These are phyloP conservation scores for Fusarium decemcellulare DNA, from an alignment of 2,329 filamentous ascomycete species.

Conservation along the genomic window DNA sequence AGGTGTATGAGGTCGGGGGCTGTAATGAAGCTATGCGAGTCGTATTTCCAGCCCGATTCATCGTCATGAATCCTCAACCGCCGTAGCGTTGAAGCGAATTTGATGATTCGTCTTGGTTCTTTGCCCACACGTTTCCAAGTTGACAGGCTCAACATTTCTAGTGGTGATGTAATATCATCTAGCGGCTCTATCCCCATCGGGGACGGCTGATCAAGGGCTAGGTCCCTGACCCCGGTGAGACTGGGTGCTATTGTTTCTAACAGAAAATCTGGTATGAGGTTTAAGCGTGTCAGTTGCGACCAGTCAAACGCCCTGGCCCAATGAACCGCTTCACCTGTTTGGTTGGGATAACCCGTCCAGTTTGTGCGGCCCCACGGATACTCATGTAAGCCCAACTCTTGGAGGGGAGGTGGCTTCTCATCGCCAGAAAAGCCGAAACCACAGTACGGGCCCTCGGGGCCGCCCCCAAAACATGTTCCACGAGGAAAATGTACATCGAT, in stretches of 20 bases:
- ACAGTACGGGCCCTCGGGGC: not conserved
- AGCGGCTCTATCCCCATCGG: not conserved
- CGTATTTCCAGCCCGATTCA: not conserved
- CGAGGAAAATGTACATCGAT: constrained; percentile 8
- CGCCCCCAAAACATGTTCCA: constrained; percentile 1
- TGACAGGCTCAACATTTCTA: not conserved
- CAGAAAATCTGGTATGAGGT: not conserved
- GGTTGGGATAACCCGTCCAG: no score
- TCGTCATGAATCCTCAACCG: not conserved
- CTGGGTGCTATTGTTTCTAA: not conserved
- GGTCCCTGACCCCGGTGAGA: not conserved
- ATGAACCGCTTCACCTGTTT: not conserved
- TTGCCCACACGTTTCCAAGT: not conserved
- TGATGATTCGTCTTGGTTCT: not conserved
- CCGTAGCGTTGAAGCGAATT: not conserved
- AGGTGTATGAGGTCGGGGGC: not conserved
- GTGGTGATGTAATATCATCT: not conserved
- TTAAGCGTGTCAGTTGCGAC: constrained; percentile 3
- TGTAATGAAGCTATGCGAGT: not conserved
- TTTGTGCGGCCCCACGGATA: constrained; percentile 1
- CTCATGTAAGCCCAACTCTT: constrained; percentile 3
- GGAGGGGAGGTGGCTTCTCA: constrained; percentile 11
- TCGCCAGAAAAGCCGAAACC: constrained; percentile 7
- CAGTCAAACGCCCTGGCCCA: constrained; percentile 12
- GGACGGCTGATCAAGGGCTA: not conserved